Evolutionary conservation across 2,329 filamentous ascomycete species (phyloP).

Genomic region (Cladophialophora bantiana): DNA sequence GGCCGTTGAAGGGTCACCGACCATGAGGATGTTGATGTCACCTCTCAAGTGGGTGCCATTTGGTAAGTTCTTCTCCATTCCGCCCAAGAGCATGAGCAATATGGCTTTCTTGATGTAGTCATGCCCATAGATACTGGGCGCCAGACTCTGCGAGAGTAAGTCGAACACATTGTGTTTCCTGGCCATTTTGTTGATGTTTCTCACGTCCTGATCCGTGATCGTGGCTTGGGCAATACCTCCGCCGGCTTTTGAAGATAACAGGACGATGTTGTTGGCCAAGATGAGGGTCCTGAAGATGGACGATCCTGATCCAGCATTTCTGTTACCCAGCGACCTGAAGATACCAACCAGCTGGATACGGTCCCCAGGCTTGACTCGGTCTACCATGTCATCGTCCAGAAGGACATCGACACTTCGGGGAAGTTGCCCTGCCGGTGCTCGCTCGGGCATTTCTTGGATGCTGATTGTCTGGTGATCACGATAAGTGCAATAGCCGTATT

Average conservation of each 20-base stretch:
- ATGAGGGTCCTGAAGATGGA: slow-evolving; percentile 94
- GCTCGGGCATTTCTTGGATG: slow-evolving; percentile 98
- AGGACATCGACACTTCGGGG: slow-evolving; percentile 96
- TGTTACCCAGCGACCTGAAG: slow-evolving; percentile 90
- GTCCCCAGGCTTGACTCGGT: slow-evolving; percentile 93
- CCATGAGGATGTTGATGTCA: slow-evolving; percentile 99
- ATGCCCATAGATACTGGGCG: slow-evolving; percentile 95
- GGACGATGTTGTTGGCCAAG: slow-evolving; percentile 91
- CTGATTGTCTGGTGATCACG: slow-evolving; percentile 97
- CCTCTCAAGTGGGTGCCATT: slow-evolving; percentile 97
- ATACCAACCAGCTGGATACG: slow-evolving; percentile 96
- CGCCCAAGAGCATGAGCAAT: slow-evolving; percentile 89
- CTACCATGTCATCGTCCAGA: slow-evolving; percentile 93
- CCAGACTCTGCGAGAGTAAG: slow-evolving; percentile 88
- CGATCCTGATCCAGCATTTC: slow-evolving; percentile 88
- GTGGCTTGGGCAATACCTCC: slow-evolving; percentile 89
- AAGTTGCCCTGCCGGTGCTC: slow-evolving; percentile 92
- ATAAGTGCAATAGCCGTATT: slow-evolving; percentile 96
- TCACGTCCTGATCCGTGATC: slow-evolving; percentile 95
- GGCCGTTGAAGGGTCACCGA: slow-evolving; percentile 96
- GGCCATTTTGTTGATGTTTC: slow-evolving; percentile 96
- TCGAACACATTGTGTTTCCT: slow-evolving; percentile 96
- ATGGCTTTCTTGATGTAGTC: slow-evolving; percentile 99
- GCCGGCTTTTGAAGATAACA: slow-evolving; percentile 93
- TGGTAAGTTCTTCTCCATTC: slow-evolving; percentile 97